These are phyloP conservation scores for Colletotrichum orchidophilum DNA, from an alignment of 2,329 filamentous ascomycete species.

Conservation along the genomic window DNA sequence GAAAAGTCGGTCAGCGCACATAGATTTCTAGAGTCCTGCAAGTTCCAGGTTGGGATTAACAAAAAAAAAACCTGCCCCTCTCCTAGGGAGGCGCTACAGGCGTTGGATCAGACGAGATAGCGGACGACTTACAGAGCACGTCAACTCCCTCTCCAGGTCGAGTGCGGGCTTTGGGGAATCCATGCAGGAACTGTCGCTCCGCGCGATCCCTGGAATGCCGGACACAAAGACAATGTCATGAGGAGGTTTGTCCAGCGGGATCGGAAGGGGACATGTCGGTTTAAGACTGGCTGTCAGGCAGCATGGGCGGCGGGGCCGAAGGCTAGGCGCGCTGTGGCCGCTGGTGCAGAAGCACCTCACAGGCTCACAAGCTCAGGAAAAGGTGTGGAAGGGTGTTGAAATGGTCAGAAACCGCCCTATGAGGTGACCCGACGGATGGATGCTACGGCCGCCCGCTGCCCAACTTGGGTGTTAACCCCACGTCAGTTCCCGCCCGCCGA, in stretches of 20 bases:
- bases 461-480: constrained; percentile 14
- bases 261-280: constrained; percentile 26
- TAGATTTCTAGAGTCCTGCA: background rate
- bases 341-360: constrained; percentile 9
- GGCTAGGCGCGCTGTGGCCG: constrained; percentile 27
- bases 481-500: constrained; percentile 13
- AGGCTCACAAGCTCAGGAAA: background rate
- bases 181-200: constrained; percentile 46
- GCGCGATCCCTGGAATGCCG: constrained; percentile 26
- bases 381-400: background rate
- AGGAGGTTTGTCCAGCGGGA: constrained; percentile 4
- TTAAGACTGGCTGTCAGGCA: constrained; percentile 20
- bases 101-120: background rate
- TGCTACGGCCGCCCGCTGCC: constrained; percentile 9
- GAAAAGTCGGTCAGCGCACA: constrained; percentile 13
- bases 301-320: constrained; percentile 31
- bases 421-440: constrained; percentile 4
- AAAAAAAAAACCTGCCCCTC: constrained; percentile 6
- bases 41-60: background rate
- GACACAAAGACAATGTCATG: constrained; percentile 22
- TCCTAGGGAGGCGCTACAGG: constrained; percentile 24
- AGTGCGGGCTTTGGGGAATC: constrained; percentile 60
- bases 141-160: constrained; percentile 93
- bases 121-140: constrained; percentile 80
- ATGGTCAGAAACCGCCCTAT: constrained; percentile 12